Conservation (phyloP, 2,329 filamentous ascomycete species). For the Penicillium sp. region DNA sequence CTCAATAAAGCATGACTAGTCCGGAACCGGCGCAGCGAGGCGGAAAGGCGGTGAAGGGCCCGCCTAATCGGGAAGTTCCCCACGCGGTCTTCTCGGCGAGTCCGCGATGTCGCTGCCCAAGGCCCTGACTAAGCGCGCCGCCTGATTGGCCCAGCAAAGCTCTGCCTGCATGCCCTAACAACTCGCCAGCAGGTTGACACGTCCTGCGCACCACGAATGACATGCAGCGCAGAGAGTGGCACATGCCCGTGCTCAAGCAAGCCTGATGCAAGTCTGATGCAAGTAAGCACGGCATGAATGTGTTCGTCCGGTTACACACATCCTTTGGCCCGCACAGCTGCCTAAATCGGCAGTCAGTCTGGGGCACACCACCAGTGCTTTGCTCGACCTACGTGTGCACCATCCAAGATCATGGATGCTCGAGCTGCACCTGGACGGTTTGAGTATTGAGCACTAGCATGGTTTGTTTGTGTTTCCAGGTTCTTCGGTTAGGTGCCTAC, state of each 20-base stretch:
- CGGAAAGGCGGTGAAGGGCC: conserved; percentile 14
- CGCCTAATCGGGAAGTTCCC: conserved; percentile 7
- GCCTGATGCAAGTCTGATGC: not conserved
- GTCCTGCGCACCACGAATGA: not conserved
- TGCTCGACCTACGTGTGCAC: not conserved
- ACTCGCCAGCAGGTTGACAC: not conserved
- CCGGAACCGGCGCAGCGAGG: not conserved
- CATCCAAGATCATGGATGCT: too few relatives aligned
- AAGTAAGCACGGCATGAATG: not conserved
- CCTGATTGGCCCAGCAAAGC: not conserved
- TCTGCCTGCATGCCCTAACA: not conserved
- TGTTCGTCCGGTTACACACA: not conserved
- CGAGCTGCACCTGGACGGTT: not conserved
- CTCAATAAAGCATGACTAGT: not conserved
- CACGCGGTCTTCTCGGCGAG: conserved; percentile 2
- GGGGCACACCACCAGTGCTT: too few relatives aligned
- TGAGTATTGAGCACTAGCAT: not conserved
- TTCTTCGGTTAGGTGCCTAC: too few relatives aligned
- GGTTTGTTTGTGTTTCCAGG: too few relatives aligned
- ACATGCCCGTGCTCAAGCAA: too few relatives aligned
- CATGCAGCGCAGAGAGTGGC: not conserved
- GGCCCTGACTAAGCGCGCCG: not conserved
- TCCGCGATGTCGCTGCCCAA: not conserved
- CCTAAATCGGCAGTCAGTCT: not conserved
- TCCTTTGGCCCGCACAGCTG: conserved; percentile 3